Percentiles rank a stretch among this genome's conserved stretches.
Conservation (phyloP, 2,329 filamentous ascomycete genomes). For the Paecilomyces variotii region DNA sequence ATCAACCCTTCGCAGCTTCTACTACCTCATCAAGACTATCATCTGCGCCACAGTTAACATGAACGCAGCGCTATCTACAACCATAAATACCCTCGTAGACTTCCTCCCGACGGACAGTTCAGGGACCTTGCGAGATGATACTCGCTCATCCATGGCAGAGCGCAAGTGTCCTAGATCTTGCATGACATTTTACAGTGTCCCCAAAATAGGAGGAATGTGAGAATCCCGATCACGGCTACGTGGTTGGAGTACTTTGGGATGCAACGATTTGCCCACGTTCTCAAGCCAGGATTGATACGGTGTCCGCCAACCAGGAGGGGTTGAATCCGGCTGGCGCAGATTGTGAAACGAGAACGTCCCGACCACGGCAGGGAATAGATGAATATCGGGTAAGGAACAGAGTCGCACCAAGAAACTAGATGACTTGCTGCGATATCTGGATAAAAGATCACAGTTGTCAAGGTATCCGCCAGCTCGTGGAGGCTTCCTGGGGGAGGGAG, state of each 20-base stretch:
- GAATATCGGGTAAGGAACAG: background rate
- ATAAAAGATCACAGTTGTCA: background rate
- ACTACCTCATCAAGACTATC: background rate
- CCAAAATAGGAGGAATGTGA: background rate
- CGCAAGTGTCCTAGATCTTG: background rate
- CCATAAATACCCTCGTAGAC: background rate
- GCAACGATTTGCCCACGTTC: background rate
- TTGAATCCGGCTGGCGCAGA: slow-evolving; percentile 2
- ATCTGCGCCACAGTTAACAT: background rate
- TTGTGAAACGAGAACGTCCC: slow-evolving; percentile 1
- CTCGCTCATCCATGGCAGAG: background rate
- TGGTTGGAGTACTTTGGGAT: background rate
- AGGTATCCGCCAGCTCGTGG: background rate
- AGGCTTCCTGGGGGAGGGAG: background rate
- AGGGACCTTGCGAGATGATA: background rate
- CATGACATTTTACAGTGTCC: background rate
- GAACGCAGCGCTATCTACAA: background rate
- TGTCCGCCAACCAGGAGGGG: background rate
- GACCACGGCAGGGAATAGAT: background rate
- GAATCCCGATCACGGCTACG: slow-evolving; percentile 2
- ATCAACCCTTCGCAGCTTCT: background rate
- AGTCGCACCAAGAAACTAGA: background rate
- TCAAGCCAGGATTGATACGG: background rate
- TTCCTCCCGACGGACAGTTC: background rate
- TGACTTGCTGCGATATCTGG: background rate